Percentiles rank a stretch among this genome's conserved stretches.
Conservation (phyloP, 192 early-diverging fungal genomes). For the Chytriomyces sp. region DNA sequence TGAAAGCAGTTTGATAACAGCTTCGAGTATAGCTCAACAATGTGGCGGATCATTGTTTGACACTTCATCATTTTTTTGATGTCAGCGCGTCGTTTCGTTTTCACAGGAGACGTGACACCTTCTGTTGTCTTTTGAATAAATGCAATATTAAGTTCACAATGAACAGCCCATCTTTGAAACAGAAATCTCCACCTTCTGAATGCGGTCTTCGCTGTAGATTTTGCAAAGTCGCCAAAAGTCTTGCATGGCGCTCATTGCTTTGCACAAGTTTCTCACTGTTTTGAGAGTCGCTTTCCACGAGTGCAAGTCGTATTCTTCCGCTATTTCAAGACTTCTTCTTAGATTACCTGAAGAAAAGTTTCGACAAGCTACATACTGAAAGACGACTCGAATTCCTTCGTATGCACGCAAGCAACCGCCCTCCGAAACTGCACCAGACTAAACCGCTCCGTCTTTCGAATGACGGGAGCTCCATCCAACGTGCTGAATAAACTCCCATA, state of each 20-base stretch:
- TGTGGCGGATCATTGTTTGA: slow-evolving; percentile 67
- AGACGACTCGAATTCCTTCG: slow-evolving; percentile 53
- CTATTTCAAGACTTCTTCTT: slow-evolving; percentile 36
- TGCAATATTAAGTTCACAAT: no score
- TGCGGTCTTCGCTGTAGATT: slow-evolving; percentile 86
- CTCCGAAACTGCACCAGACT: slow-evolving; percentile 37
- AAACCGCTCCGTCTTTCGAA: slow-evolving; percentile 18
- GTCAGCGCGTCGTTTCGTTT: slow-evolving; percentile 49
- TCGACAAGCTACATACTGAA: slow-evolving; percentile 31
- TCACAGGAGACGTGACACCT: slow-evolving; percentile 1
- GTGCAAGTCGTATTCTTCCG: slow-evolving; percentile 67
- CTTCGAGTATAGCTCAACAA: slow-evolving; percentile 65
- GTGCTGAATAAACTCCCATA: slow-evolving; percentile 17
- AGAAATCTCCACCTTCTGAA: slow-evolving; percentile 55
- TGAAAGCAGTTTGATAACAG: slow-evolving; percentile 62
- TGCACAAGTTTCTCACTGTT: slow-evolving; percentile 78
- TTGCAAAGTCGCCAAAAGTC: slow-evolving; percentile 93
- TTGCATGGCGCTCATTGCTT: slow-evolving; percentile 75
- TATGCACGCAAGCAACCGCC: slow-evolving; percentile 43
- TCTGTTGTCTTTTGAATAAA: not conserved
- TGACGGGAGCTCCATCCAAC: slow-evolving; percentile 9
- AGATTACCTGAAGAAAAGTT: not conserved
- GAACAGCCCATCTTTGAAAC: not conserved
- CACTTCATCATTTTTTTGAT: slow-evolving; percentile 68
- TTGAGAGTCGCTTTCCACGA: slow-evolving; percentile 73